phyloP scores from a whole-genome alignment of 2,329 filamentous ascomycete species.

The Calonectria leucothoes region DNA sequence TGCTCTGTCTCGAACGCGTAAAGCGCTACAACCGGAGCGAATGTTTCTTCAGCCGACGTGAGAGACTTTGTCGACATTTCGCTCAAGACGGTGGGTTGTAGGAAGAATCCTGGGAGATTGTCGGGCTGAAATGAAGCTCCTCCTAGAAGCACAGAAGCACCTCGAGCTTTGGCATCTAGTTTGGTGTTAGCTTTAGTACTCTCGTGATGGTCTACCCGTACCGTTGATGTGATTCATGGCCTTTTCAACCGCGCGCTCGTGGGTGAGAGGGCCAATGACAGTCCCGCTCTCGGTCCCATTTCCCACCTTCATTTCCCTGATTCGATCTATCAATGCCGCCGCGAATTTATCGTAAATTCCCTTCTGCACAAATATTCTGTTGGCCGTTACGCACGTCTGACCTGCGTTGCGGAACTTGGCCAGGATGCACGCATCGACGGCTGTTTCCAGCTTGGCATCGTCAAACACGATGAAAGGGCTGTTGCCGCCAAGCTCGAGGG shows the following conservation, averaged over 20 bases:
- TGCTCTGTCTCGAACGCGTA: slow-evolving; percentile 75
- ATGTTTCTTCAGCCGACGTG: slow-evolving; percentile 75
- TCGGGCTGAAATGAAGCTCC: slow-evolving; percentile 64
- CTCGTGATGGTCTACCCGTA: neutral
- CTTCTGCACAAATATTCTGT: slow-evolving; percentile 67
- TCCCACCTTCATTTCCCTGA: slow-evolving; percentile 67
- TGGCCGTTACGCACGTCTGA: slow-evolving; percentile 50
- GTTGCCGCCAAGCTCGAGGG: slow-evolving; percentile 4
- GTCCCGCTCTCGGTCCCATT: slow-evolving; percentile 63
- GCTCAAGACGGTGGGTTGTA: slow-evolving; percentile 73
- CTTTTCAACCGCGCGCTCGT: slow-evolving; percentile 71
- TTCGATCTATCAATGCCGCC: slow-evolving; percentile 57
- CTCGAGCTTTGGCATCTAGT: slow-evolving; percentile 66
- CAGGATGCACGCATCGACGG: neutral
- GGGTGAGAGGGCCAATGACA: slow-evolving; percentile 70
- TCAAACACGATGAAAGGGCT: slow-evolving; percentile 5
- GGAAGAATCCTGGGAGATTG: slow-evolving; percentile 71
- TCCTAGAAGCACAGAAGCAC: slow-evolving; percentile 65
- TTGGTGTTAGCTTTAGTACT: neutral
- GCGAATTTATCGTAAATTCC: slow-evolving; percentile 68
- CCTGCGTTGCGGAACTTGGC: slow-evolving; percentile 6
- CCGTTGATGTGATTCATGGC: slow-evolving; percentile 67
- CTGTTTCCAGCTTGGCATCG: neutral
- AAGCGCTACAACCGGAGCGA: slow-evolving; percentile 75
- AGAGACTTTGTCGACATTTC: slow-evolving; percentile 74